phyloP scores from a whole-genome alignment of 441 rosid genomes.

The Croton laevigatus region DNA sequence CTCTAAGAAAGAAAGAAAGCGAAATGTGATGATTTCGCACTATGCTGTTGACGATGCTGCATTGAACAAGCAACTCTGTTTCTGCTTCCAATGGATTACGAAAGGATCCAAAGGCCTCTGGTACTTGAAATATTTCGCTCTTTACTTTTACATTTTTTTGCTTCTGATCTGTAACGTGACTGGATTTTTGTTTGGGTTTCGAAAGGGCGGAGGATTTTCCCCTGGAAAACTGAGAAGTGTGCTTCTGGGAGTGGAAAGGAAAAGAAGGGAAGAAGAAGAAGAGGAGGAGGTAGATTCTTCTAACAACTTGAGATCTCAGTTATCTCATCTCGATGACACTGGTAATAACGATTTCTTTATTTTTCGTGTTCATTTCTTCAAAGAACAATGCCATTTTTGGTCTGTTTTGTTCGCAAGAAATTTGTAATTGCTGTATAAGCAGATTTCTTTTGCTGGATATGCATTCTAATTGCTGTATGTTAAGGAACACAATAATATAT shows the following conservation, averaged over 20 bases:
- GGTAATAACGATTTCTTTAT: conserved; percentile 30
- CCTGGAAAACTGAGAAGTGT: conserved; percentile 71
- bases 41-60: not conserved
- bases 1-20: not conserved
- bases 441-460: not conserved
- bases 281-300: conserved; percentile 45
- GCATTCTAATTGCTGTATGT: not conserved
- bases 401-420: not conserved
- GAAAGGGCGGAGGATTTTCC: conserved; percentile 61
- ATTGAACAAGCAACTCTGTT: not conserved
- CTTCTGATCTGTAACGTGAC: conserved; percentile 16
- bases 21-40: not conserved
- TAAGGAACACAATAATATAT: not conserved
- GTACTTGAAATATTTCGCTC: conserved; percentile 23
- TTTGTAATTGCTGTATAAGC: not conserved
- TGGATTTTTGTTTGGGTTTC: conserved; percentile 24
- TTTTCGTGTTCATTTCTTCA: no score
- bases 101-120: conserved; percentile 71
- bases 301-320: conserved; percentile 47
- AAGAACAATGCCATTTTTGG: not conserved
- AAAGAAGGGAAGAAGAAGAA: conserved; percentile 35
- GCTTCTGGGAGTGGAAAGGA: conserved; percentile 62
- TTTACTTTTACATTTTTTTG: conserved; percentile 10
- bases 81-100: conserved; percentile 50
- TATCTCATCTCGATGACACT: conserved; percentile 42